Conservation (phyloP, 768 basidiomycete genomes). For the Rhizopogon vesiculosus region DNA sequence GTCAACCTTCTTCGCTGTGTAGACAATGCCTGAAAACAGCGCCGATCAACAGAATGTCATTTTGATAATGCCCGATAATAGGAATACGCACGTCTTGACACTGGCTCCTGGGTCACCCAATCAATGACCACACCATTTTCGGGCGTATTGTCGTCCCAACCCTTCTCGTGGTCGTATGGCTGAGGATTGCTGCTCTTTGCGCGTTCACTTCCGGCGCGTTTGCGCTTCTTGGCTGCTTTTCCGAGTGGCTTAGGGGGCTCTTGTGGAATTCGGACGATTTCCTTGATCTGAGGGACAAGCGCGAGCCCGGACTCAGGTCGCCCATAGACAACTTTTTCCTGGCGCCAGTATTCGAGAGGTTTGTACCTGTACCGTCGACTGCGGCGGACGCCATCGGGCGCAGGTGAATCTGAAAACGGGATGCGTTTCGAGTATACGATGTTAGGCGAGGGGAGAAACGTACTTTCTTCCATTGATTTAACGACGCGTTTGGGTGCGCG, state of each 20-base stretch:
- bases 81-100: conserved; percentile 60
- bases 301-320: conserved; percentile 46
- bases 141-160: conserved; percentile 82
- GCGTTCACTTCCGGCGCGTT: conserved; percentile 24
- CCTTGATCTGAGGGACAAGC: conserved; percentile 62
- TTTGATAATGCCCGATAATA: neutral
- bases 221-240: conserved; percentile 29
- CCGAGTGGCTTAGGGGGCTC: conserved; percentile 46
- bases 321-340: conserved; percentile 83
- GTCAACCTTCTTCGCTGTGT: conserved; percentile 62
- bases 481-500: conserved; percentile 13
- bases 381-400: conserved; percentile 55
- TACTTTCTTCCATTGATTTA: conserved; percentile 18
- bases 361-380: conserved; percentile 61
- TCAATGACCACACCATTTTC: conserved; percentile 64
- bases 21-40: conserved; percentile 62
- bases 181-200: conserved; percentile 30
- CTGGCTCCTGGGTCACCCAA: conserved; percentile 56
- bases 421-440: neutral
- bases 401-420: conserved; percentile 15
- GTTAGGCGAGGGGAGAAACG: conserved; percentile 1
- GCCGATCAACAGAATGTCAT: conserved; percentile 1
- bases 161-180: conserved; percentile 55
- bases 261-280: conserved; percentile 55
- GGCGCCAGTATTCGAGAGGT: conserved; percentile 92